These are phyloP conservation scores for Climacium dendroides DNA, from an alignment of 225 moss, liverwort and hornwort species.

Conservation along the genomic window DNA sequence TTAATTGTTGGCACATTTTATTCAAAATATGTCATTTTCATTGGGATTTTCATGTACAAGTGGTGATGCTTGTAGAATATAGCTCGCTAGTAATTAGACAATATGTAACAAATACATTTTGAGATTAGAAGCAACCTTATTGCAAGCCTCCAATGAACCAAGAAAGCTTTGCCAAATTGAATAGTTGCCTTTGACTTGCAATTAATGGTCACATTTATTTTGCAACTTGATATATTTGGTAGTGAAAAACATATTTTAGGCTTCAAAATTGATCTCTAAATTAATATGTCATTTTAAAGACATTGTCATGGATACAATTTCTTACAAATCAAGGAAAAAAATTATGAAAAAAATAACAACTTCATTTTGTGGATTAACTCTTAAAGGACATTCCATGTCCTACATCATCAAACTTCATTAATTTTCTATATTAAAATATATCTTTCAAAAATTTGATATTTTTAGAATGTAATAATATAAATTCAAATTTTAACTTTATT, in stretches of 20 bases:
- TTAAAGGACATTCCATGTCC: rapidly evolving
- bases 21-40: neutral
- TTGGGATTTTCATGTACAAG: neutral
- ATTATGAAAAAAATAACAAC: neutral
- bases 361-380: neutral
- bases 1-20: neutral
- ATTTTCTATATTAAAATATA: neutral
- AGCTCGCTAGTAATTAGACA: rapidly evolving
- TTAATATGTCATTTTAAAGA: neutral
- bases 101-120: neutral
- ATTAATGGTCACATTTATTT: rapidly evolving
- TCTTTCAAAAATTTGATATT: neutral
- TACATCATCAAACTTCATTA: neutral
- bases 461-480: neutral
- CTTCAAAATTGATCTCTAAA: neutral
- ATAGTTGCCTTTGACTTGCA: neutral
- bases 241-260: too few relatives aligned
- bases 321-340: neutral
- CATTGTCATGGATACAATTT: neutral
- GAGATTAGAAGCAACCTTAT: rapidly evolving
- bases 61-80: rapidly evolving
- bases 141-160: neutral
- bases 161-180: neutral
- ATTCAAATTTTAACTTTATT: neutral
- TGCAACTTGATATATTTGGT: rapidly evolving